Conservation (phyloP, 495 filamentous ascomycete species). For the Talaromyces proteolyticus region DNA sequence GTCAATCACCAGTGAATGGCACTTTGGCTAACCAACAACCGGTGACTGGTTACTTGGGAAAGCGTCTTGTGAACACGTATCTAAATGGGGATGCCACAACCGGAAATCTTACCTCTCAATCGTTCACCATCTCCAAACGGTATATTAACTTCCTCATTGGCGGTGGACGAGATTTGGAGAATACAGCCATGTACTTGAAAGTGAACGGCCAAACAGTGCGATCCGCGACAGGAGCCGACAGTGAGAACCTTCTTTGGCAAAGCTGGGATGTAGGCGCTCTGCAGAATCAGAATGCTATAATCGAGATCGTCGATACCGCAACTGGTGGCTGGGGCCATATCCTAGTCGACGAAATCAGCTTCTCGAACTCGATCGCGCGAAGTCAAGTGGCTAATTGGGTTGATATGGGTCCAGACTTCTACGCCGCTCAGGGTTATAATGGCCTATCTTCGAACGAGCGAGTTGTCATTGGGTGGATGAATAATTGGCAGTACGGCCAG, state of each 20-base stretch:
- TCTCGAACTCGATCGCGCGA: not conserved
- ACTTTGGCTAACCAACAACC: not conserved
- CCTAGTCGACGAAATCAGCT: slow-evolving; percentile 5
- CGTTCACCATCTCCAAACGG: not conserved
- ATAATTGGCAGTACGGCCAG: slow-evolving; percentile 54
- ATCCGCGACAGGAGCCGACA: not conserved
- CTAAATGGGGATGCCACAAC: not conserved
- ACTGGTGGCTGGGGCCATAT: slow-evolving; percentile 16
- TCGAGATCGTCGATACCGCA: slow-evolving; percentile 12
- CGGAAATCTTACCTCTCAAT: not conserved
- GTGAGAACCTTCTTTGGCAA: not conserved
- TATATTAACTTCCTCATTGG: slow-evolving; percentile 2
- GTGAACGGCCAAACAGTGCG: not conserved
- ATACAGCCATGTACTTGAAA: not conserved
- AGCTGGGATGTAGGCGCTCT: slow-evolving; percentile 1
- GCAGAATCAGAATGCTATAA: slow-evolving; percentile 6
- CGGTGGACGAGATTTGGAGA: not conserved
- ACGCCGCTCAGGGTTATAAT: slow-evolving; percentile 50
- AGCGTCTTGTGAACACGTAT: not conserved
- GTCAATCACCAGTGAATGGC: not conserved
- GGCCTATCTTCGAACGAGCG: slow-evolving; percentile 30
- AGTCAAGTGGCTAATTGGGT: slow-evolving; percentile 24
- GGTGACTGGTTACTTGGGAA: not conserved
- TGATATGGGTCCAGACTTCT: slow-evolving; percentile 55
- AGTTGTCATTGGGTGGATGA: slow-evolving; percentile 50